Evolutionary conservation across 2,329 filamentous ascomycete genomes (phyloP).

Genomic region (Drechslera avenae): DNA sequence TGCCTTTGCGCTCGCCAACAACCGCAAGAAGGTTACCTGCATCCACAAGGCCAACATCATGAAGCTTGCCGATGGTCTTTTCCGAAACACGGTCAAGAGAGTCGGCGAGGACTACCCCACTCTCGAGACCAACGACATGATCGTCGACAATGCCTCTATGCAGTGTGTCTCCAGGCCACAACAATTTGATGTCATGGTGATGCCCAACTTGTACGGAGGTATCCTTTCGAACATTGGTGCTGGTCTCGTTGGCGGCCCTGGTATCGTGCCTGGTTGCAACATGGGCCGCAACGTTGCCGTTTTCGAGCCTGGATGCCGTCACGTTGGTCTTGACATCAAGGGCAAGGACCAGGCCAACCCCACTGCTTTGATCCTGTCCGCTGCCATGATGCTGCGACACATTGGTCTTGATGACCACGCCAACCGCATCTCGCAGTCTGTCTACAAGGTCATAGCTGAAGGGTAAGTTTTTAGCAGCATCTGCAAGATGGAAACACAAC

Average conservation of each 20-base stretch:
- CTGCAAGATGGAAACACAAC: constrained; percentile 5
- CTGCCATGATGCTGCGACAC: constrained; percentile 96
- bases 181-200: constrained; percentile 99
- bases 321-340: constrained; percentile 99
- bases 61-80: constrained; percentile 98
- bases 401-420: constrained; percentile 97
- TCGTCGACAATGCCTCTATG: constrained; percentile 99
- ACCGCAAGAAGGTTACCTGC: constrained; percentile 98
- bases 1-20: constrained; percentile 96
- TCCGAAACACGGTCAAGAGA: constrained; percentile 95
- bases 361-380: constrained; percentile 90
- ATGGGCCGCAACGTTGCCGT: constrained; percentile 98
- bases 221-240: constrained; percentile 99
- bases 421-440: constrained; percentile 93
- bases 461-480: constrained; percentile 63
- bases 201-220: constrained; percentile 98
- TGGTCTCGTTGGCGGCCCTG: constrained; percentile 93
- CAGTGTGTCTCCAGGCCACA: constrained; percentile 95
- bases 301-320: constrained; percentile 98
- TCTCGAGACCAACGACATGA: constrained; percentile 98
- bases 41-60: constrained; percentile 99
- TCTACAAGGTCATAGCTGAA: constrained; percentile 82
- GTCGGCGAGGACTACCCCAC: constrained; percentile 94
- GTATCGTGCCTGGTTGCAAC: constrained; percentile 98
- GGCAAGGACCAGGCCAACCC: constrained; percentile 99